Evolutionary conservation across 352 stramenopile genomes (phyloP).

Genomic region (Hyaloperonospora brassicae): DNA sequence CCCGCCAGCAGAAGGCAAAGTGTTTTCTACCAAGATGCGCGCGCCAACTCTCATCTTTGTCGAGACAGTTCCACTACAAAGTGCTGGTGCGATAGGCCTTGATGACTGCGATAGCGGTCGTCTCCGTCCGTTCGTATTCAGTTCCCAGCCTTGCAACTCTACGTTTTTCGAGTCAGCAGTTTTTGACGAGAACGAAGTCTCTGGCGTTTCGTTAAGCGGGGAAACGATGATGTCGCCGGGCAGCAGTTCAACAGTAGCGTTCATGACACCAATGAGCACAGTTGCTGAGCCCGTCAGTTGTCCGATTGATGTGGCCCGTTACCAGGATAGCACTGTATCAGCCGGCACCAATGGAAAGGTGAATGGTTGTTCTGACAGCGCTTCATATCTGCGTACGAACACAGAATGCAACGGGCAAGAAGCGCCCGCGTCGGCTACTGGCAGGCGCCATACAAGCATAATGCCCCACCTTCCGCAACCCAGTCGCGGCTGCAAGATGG

Average conservation of each 20-base stretch:
- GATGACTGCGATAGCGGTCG: slow-evolving; percentile 27
- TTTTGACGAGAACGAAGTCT: slow-evolving; percentile 30
- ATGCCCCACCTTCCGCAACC: slow-evolving; percentile 23
- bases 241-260: slow-evolving; percentile 28
- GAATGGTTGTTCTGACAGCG: slow-evolving; percentile 6
- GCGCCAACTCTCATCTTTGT: slow-evolving; percentile 72
- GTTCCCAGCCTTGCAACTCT: slow-evolving; percentile 40
- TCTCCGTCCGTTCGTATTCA: slow-evolving; percentile 47
- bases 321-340: slow-evolving; percentile 7
- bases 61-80: slow-evolving; percentile 57
- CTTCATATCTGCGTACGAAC: slow-evolving; percentile 15
- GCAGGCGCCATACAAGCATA: slow-evolving; percentile 16
- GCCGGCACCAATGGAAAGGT: background rate
- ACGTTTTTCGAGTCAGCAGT: slow-evolving; percentile 56
- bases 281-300: slow-evolving; percentile 6
- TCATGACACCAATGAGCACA: slow-evolving; percentile 12
- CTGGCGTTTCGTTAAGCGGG: slow-evolving; percentile 20
- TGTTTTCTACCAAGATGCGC: slow-evolving; percentile 82
- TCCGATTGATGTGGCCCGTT: slow-evolving; percentile 7
- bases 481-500: slow-evolving; percentile 26
- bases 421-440: slow-evolving; percentile 2
- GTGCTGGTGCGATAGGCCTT: slow-evolving; percentile 19
- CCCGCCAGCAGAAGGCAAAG: slow-evolving; percentile 64
- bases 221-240: slow-evolving; percentile 18
- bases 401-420: slow-evolving; percentile 14